Percentiles rank a stretch among this genome's conserved stretches.
Conservation (phyloP, 163 green algal species). For the Chlorella variabilis region DNA sequence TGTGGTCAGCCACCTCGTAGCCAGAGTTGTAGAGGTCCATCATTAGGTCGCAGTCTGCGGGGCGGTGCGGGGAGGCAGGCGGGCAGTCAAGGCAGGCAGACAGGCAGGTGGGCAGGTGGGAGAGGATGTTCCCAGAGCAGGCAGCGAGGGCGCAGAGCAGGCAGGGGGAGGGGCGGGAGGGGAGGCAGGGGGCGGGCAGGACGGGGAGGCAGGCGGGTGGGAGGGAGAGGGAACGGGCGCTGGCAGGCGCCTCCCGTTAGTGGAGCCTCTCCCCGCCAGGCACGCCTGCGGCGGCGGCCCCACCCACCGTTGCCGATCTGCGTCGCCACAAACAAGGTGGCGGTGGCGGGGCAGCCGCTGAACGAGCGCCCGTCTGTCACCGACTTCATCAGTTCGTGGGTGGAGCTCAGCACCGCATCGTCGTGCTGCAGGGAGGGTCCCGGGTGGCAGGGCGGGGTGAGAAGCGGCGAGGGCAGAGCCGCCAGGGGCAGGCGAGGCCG, state of each 20-base stretch:
- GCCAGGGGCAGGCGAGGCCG: background rate
- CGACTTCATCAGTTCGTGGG: background rate
- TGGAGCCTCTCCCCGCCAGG: no score
- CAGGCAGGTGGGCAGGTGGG: no score
- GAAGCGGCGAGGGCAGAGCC: background rate
- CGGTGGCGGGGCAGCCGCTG: background rate
- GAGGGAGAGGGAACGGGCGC: no score
- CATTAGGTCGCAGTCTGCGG: background rate
- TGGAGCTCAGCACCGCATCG: background rate
- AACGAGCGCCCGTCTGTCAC: background rate
- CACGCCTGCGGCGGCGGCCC: no score
- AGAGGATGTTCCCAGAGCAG: no score
- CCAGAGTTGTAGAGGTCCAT: background rate
- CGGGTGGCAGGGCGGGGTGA: background rate
- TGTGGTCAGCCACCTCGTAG: slow-evolving; percentile 28
- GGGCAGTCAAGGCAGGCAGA: background rate
- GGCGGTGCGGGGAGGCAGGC: background rate
- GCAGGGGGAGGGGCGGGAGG: no score
- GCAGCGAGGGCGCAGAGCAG: no score
- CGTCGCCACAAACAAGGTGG: background rate
- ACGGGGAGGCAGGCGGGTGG: no score
- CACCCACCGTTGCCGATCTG: background rate
- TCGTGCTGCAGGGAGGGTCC: background rate
- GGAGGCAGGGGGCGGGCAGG: no score
- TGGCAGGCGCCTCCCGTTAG: no score